These are phyloP conservation scores for Purshia tridentata DNA, from an alignment of 306 rosid species.

Conservation along the genomic window DNA sequence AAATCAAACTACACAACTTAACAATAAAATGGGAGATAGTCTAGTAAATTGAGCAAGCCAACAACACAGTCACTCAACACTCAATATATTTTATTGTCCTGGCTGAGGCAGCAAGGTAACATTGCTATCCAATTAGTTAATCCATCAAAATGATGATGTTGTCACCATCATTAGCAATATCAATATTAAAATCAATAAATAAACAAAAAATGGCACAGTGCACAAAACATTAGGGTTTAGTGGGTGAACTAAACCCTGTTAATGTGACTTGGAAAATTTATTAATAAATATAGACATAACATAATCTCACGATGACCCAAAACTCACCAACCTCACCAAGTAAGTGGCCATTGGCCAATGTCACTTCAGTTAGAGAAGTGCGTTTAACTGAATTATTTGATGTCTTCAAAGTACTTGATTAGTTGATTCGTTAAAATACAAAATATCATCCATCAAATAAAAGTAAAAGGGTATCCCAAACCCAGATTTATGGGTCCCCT, in stretches of 20 bases:
- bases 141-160: not conserved
- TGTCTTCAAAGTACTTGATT: constrained; percentile 21
- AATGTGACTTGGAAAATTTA: not conserved
- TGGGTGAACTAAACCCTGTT: constrained; percentile 85
- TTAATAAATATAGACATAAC: not conserved
- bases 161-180: not conserved
- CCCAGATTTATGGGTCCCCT: not conserved
- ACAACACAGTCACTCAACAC: too few relatives aligned
- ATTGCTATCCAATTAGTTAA: constrained; percentile 1
- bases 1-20: too few relatives aligned
- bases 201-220: not conserved
- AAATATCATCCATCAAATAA: constrained; percentile 2
- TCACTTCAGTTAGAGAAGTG: constrained; percentile 59
- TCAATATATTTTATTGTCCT: not conserved
- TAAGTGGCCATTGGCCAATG: constrained; percentile 17
- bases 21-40: not conserved
- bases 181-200: constrained; percentile 1
- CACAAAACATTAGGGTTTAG: constrained; percentile 43
- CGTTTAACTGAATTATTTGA: constrained; percentile 57
- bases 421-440: not conserved
- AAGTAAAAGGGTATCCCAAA: not conserved
- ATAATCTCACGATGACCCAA: constrained; percentile 7
- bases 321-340: constrained; percentile 74
- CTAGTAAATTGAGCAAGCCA: not conserved
- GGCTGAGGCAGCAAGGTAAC: not conserved